These are phyloP conservation scores for Boletus patriciae DNA, from an alignment of 768 basidiomycete species.

Conservation along the genomic window DNA sequence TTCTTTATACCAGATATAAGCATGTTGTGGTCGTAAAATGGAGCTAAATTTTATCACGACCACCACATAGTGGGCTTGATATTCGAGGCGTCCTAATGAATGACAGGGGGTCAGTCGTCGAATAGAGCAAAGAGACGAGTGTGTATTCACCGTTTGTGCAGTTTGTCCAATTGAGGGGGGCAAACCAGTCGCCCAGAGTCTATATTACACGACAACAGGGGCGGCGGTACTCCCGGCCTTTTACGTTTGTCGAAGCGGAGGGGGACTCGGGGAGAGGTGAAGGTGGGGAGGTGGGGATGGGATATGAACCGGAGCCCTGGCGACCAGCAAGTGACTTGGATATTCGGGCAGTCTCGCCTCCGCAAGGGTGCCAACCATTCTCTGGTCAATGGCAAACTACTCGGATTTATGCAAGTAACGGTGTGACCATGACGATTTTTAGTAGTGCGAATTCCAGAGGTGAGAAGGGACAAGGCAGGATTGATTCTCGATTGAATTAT, in stretches of 20 bases:
- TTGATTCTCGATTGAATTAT: neutral
- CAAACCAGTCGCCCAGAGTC: neutral
- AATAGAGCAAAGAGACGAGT: neutral
- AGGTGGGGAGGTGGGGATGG: neutral
- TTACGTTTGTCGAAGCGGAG: neutral
- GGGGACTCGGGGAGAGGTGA: too few species aligned
- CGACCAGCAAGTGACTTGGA: neutral
- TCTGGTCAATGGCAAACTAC: neutral
- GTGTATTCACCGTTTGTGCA: neutral
- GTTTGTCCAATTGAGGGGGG: too few species aligned
- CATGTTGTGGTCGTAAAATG: neutral
- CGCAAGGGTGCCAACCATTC: neutral
- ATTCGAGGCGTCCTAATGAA: neutral
- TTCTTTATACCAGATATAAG: neutral
- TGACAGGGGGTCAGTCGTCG: neutral
- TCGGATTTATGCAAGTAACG: neutral
- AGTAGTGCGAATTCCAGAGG: neutral
- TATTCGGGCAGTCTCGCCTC: neutral
- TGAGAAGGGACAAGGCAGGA: neutral
- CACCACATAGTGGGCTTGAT: neutral
- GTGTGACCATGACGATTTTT: neutral
- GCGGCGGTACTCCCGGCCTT: neutral
- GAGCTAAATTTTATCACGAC: neutral
- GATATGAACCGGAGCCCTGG: neutral
- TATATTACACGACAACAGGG: neutral